Percentiles rank a stretch among this genome's conserved stretches.
Conservation (phyloP, 2,329 filamentous ascomycete species). For the Lasiodiplodia sp. region DNA sequence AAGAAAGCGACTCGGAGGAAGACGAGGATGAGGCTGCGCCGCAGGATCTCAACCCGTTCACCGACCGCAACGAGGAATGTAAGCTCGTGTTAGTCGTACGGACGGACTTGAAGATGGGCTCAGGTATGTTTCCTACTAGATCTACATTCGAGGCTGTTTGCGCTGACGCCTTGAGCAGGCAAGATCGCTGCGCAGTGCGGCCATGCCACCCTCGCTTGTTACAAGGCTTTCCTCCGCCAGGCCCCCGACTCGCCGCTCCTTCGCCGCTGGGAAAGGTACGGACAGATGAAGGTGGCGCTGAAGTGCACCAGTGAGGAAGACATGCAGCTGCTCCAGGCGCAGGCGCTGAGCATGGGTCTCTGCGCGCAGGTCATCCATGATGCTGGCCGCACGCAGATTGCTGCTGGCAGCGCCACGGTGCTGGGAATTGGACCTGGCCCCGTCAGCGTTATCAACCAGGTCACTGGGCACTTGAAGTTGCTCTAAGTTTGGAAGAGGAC, state of each 20-base stretch:
- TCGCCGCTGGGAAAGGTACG: conserved; percentile 81
- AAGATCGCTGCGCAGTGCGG: conserved; percentile 97
- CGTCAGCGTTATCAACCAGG: conserved; percentile 82
- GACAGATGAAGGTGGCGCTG: conserved; percentile 93
- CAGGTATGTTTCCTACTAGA: conserved; percentile 66
- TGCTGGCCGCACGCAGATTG: conserved; percentile 97
- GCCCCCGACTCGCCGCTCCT: conserved; percentile 69
- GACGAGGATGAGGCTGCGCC: conserved; percentile 32
- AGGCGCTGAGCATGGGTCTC: conserved; percentile 82
- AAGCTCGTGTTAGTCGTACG: conserved; percentile 92
- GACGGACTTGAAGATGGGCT: conserved; percentile 96
- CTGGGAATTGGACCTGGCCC: conserved; percentile 78
- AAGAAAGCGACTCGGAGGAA: conserved; percentile 46
- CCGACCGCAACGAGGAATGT: conserved; percentile 74
- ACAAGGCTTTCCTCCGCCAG: conserved; percentile 76
- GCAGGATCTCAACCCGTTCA: conserved; percentile 55
- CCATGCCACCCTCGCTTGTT: conserved; percentile 97
- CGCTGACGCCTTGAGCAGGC: conserved; percentile 60
- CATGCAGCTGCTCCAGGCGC: conserved; percentile 73
- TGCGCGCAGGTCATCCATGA: conserved; percentile 92
- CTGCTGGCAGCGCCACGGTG: conserved; percentile 89
- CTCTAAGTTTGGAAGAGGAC: conserved; percentile 58
- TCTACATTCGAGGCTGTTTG: conserved; percentile 17
- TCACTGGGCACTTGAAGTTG: conserved; percentile 86
- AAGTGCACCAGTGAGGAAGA: conserved; percentile 84